Percentiles rank a stretch among this genome's conserved stretches.
phyloP scores from a whole-genome alignment of 495 filamentous ascomycete species.

The Aspergillus baeticus region DNA sequence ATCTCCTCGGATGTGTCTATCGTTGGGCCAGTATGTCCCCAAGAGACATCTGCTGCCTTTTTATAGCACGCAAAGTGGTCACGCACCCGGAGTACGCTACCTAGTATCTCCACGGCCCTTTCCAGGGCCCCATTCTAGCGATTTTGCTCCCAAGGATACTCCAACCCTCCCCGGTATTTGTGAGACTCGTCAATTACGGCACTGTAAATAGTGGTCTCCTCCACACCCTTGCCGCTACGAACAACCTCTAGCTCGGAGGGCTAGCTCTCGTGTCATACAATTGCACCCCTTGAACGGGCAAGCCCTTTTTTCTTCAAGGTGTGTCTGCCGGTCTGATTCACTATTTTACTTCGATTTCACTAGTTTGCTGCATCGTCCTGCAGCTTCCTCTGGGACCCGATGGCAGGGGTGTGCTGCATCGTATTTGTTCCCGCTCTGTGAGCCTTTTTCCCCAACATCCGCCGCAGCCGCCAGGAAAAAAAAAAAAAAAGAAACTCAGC shows the following conservation, averaged over 20 bases:
- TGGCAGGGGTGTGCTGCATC: conserved; percentile 4
- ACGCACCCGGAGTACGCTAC: conserved; percentile 4
- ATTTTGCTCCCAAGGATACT: not conserved
- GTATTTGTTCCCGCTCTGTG: not conserved
- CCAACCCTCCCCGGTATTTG: not conserved
- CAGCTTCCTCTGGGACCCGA: conserved; percentile 3
- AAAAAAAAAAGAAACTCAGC: not conserved
- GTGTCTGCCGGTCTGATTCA: not conserved
- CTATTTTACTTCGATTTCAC: not conserved
- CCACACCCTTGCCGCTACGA: not conserved
- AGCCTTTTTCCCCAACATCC: conserved; percentile 15
- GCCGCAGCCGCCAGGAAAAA: conserved; percentile 16
- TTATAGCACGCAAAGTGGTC: conserved; percentile 7
- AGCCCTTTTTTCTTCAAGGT: not conserved
- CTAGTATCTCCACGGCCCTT: conserved; percentile 16
- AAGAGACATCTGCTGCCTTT: conserved; percentile 6
- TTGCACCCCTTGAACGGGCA: not conserved
- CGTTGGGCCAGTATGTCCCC: not conserved
- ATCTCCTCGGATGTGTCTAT: conserved; percentile 4
- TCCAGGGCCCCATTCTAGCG: not conserved
- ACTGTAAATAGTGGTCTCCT: not conserved
- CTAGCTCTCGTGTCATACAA: not conserved
- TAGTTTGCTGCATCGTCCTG: not conserved
- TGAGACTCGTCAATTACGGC: not conserved
- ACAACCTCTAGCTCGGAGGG: not conserved